These are phyloP conservation scores for Globisporangium emineosum DNA, from an alignment of 352 stramenopile genomes.

Conservation along the genomic window DNA sequence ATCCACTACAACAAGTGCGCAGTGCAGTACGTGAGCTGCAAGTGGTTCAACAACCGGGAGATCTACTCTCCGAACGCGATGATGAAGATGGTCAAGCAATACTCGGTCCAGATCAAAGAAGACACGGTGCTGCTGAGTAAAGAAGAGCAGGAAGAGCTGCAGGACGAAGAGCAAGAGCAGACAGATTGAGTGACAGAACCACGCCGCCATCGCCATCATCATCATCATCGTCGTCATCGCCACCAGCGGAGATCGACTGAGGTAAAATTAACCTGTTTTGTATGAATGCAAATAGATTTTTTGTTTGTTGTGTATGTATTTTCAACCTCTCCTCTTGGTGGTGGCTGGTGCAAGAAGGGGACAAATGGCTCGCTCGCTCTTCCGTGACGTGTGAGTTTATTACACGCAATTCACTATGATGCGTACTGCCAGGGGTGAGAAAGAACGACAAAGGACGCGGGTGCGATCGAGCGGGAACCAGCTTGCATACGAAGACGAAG, in stretches of 20 bases:
- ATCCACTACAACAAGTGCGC: constrained; percentile 77
- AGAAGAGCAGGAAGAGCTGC: constrained; percentile 32
- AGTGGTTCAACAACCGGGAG: constrained; percentile 85
- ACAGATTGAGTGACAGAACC: background rate
- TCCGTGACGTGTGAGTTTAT: background rate
- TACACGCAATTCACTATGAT: background rate
- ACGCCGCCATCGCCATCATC: background rate
- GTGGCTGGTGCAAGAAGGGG: background rate
- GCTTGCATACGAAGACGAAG: background rate
- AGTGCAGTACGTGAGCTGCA: constrained; percentile 81
- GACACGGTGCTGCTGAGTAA: constrained; percentile 56
- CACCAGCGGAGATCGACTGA: background rate
- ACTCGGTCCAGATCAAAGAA: constrained; percentile 49
- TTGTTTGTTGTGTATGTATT: background rate
- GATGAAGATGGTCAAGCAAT: constrained; percentile 68
- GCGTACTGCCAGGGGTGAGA: background rate
- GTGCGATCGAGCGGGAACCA: background rate
- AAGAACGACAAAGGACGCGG: background rate
- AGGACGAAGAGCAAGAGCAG: background rate
- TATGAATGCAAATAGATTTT: constrained; percentile 11
- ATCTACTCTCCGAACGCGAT: constrained; percentile 66
- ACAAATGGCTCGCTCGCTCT: background rate
- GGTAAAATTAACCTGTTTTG: background rate
- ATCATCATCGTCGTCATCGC: background rate
- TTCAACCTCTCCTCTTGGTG: background rate